Base-by-base conservation (phyloP, 768 basidiomycete species). In the Hypsizygus marmoreus region DNA sequence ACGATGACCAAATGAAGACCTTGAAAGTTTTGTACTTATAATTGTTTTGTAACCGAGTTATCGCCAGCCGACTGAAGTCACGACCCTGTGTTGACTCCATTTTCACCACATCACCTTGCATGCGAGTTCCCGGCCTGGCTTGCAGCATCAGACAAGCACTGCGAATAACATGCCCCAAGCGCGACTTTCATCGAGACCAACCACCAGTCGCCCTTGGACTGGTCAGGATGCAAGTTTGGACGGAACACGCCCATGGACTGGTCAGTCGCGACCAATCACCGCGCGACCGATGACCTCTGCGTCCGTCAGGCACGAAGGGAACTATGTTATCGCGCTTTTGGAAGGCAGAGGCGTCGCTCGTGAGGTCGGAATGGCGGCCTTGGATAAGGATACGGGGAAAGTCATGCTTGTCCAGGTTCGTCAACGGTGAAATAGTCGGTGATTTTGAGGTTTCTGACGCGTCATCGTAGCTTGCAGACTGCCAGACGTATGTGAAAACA, bases 401-500 rank as follows among this genome's bases (percentile, higher is more conserved):
- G 86, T 87, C 14, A 74, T 82, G 61, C 70, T 95, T 12, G 81
- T 91, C 13, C 92, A 95, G 76, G 91, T 86, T 37, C 8, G 24
- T n/a, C n/a, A n/a, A 57, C 31, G 29, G 16, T 43, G 7, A 29
- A 28, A n/a, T 29, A 33, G 25, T 36, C 46, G 40, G 28, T 16
- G 14, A 17, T 29, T 28, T 23, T 35, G 46, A 43, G 29, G 16
- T 35, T 33, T 45, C 25, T 47, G 38, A 32, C 38, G 8, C 30
- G 5, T 37, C 17, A 9, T 45, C 16, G 28, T 40, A 95, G 90
- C 74, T 92, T 23, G 81, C 86, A 26, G 94, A 97, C 60, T 86
- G 86, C 47, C 83, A 89, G 45, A 93, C 92, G 11, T 95, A 92
- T 52, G 84, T 91, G 48, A 93, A 93, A 64, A 89, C 90, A 0